Evolutionary conservation across 2,329 filamentous ascomycete species (phyloP), one percentile per base, ranked within the genome.

Genomic region (Phialophora tarda): DNA sequence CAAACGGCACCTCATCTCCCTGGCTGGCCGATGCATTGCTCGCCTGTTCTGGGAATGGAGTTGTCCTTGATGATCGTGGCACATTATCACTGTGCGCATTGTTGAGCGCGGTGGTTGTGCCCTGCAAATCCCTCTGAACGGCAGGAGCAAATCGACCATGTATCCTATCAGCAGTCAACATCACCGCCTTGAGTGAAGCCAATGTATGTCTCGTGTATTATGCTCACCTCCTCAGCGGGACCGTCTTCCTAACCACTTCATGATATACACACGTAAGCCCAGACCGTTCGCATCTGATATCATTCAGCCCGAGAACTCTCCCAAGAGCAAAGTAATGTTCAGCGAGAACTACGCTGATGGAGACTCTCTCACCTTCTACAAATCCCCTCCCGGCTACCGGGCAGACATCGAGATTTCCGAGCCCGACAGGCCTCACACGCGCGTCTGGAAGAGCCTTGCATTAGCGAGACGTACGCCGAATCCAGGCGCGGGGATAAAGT

Each of bases 391-490:
- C 51, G 44, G n/a, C 17, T 55, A 48, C 62, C 64, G 17, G 59
- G 64, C 23, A 65, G 21, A 38, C 67, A 69, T 12, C 64, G 65
- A 23, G 56, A 69, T 23, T 69, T 69, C 11, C 67, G 62, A 32
- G 59, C 62, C 11, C 64, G 61, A 56, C 67, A 69, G 23, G 62
- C 44, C 28, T 69, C 64, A 51, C 67, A 69, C 12, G 67, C 67
- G 44, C 66, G 67, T 48, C 59, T 34, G 26, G 48, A 57, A 21
- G 64, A 59, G 38, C 26, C 21, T 48, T 38, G 64, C 67, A 69
- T 67, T 17, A 32, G 59, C 21, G 14, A 17, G 2, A 30, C 44
- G 6, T 11, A 10, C 11, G 24, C 21, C 50, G 4, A 28, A 14
- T 30, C n/a, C n/a, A n/a, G n/a, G n/a, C n/a, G n/a, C n/a, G n/a